A percentile compares a stretch with the other conserved stretches of the same genome.
Evolutionary conservation across 345 rosid genomes (phyloP).

Genomic region (Nasturtium officinale): DNA sequence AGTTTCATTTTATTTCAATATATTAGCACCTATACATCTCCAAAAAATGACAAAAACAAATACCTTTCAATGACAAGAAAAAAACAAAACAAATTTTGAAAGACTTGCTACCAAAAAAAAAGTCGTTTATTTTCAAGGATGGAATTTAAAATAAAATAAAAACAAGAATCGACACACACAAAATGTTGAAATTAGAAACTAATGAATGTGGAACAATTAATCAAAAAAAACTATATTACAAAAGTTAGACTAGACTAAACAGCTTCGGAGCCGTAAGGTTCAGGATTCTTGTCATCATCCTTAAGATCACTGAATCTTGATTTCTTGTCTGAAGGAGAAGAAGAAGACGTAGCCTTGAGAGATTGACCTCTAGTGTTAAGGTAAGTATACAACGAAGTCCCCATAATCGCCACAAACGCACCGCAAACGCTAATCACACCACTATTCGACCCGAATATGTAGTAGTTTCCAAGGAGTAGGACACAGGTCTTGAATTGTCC

Average conservation of each 20-base stretch:
- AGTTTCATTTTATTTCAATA: background rate
- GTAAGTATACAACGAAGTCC: conserved; percentile 47
- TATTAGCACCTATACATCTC: conserved; percentile 6
- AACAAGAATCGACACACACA: conserved; percentile 7
- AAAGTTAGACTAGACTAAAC: conserved; percentile 39
- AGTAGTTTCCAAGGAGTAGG: conserved; percentile 44
- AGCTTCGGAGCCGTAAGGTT: conserved; percentile 45
- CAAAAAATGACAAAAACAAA: background rate
- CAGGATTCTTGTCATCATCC: conserved; percentile 36
- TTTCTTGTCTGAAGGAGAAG: conserved; percentile 36
- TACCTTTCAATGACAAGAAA: background rate
- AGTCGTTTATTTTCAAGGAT: conserved; percentile 13
- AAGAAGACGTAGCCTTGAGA: conserved; percentile 38
- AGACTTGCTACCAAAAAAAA: conserved; percentile 4
- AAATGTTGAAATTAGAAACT: conserved; percentile 11
- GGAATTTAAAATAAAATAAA: background rate
- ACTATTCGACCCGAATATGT: conserved; percentile 44
- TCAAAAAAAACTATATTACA: conserved; percentile 29
- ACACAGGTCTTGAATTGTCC: conserved; percentile 50
- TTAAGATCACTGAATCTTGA: conserved; percentile 41
- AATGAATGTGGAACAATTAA: conserved; percentile 29
- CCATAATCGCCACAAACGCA: conserved; percentile 45
- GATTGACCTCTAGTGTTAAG: conserved; percentile 46
- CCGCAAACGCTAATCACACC: conserved; percentile 42
- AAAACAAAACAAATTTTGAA: background rate